Conservation (phyloP, 768 basidiomycete genomes). For the Dentipellis fragilis region DNA sequence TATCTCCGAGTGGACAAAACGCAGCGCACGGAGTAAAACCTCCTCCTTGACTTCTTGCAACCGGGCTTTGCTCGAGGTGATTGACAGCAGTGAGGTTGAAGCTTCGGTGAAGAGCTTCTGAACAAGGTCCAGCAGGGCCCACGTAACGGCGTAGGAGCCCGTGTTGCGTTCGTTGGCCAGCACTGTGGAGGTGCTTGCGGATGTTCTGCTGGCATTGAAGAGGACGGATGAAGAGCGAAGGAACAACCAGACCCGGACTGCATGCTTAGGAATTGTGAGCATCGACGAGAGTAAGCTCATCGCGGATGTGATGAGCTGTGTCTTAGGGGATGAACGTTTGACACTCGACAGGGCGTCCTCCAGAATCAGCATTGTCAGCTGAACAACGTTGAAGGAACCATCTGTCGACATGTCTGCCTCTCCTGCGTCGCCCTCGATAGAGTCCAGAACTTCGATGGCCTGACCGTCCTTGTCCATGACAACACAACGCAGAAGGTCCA, state of each 20-base stretch:
- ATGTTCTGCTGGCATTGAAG: conserved; percentile 52
- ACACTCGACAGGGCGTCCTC: conserved; percentile 59
- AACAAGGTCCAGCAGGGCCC: conserved; percentile 68
- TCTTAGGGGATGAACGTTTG: conserved; percentile 31
- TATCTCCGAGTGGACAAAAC: conserved; percentile 76
- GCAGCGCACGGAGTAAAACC: conserved; percentile 66
- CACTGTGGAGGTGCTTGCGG: conserved; percentile 53
- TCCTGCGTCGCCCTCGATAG: conserved; percentile 47
- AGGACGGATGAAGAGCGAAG: conserved; percentile 70
- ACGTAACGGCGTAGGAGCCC: conserved; percentile 75
- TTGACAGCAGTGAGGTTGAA: conserved; percentile 35
- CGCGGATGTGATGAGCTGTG: conserved; percentile 66
- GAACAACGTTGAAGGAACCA: conserved; percentile 62
- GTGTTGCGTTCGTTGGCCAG: conserved; percentile 60
- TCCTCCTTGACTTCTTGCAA: conserved; percentile 74
- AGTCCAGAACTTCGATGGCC: conserved; percentile 54
- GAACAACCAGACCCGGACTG: conserved; percentile 83
- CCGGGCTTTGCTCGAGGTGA: conserved; percentile 46
- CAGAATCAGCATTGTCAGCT: conserved; percentile 70
- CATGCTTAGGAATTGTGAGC: conserved; percentile 61
- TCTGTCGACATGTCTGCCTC: conserved; percentile 38
- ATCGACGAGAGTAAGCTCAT: conserved; percentile 75
- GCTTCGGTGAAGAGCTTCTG: conserved; percentile 70
- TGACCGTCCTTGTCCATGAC: conserved; percentile 61
- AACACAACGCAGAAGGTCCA: conserved; percentile 73